phyloP scores from a whole-genome alignment of 148 eudicot species.

The Fagopyrum homotropicum region DNA sequence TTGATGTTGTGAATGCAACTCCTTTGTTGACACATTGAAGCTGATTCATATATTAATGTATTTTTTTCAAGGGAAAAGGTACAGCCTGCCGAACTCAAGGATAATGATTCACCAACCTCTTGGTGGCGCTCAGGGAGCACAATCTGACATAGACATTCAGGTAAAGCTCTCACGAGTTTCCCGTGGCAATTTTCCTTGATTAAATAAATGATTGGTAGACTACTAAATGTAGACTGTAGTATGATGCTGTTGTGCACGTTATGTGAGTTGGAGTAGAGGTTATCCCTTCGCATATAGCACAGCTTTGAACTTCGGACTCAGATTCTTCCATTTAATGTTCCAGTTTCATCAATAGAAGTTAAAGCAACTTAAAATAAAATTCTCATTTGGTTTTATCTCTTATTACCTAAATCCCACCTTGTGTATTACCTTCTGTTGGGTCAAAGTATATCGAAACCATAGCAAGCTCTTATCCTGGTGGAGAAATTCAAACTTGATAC shows the following conservation, averaged over 20 bases:
- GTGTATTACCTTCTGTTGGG: not conserved
- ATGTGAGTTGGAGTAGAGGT: too few relatives aligned
- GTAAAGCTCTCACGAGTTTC: constrained; percentile 19
- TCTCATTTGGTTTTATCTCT: not conserved
- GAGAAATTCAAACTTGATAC: not conserved
- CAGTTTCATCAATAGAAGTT: not conserved
- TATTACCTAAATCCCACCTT: too few relatives aligned
- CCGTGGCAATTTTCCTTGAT: too few relatives aligned
- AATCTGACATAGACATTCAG: constrained; percentile 80
- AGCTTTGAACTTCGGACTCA: not conserved
- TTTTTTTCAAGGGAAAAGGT: constrained; percentile 55
- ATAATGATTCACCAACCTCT: constrained; percentile 99
- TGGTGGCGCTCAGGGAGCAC: constrained; percentile 90
- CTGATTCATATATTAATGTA: not conserved
- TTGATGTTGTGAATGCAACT: constrained; percentile 1
- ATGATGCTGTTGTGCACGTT: too few relatives aligned
- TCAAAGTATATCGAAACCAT: not conserved
- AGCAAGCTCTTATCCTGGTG: not conserved
- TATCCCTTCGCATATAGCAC: too few relatives aligned
- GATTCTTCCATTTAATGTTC: not conserved
- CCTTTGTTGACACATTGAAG: not conserved
- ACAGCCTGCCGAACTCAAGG: constrained; percentile 90
- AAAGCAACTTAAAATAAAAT: not conserved
- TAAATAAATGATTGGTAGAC: too few relatives aligned
- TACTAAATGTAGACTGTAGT: too few relatives aligned